phyloP scores from a whole-genome alignment of 2,329 filamentous ascomycete genomes.

The Fusarium clavum region DNA sequence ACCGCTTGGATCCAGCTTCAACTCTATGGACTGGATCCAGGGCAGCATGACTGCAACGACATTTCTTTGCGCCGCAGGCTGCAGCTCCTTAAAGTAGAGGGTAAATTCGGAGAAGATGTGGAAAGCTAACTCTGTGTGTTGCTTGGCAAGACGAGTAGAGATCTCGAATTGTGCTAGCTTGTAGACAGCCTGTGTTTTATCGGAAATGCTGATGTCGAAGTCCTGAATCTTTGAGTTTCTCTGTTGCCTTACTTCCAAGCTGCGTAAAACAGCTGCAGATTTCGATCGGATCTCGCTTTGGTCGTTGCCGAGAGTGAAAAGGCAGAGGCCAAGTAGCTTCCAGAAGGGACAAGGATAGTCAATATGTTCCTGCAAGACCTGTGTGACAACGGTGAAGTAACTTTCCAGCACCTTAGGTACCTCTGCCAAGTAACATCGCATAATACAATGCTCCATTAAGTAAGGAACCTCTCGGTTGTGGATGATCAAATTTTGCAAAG shows the following conservation, averaged over 20 bases:
- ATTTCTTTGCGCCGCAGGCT: constrained; percentile 86
- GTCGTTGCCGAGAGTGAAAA: constrained; percentile 94
- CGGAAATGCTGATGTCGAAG: constrained; percentile 97
- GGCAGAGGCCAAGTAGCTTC: constrained; percentile 86
- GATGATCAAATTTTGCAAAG: constrained; percentile 87
- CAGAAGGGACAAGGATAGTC: constrained; percentile 89
- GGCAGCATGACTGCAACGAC: constrained; percentile 94
- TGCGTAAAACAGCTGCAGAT: constrained; percentile 82
- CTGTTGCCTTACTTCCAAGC: constrained; percentile 81
- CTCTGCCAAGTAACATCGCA: constrained; percentile 88
- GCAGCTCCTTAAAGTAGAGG: constrained; percentile 88
- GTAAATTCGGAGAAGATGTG: constrained; percentile 97
- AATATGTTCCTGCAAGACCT: constrained; percentile 85
- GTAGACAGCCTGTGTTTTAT: constrained; percentile 98
- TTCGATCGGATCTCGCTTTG: constrained; percentile 90
- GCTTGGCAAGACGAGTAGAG: constrained; percentile 87
- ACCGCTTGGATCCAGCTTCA: constrained; percentile 91
- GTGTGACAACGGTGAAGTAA: constrained; percentile 92
- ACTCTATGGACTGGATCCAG: constrained; percentile 94
- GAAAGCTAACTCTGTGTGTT: constrained; percentile 90
- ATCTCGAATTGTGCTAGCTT: constrained; percentile 98
- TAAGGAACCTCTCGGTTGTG: constrained; percentile 91
- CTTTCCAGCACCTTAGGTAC: constrained; percentile 87
- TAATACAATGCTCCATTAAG: constrained; percentile 88
- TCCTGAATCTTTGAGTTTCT: constrained; percentile 92